phyloP scores from a whole-genome alignment of 2,329 filamentous ascomycete species.

The Fusarium chaquense region DNA sequence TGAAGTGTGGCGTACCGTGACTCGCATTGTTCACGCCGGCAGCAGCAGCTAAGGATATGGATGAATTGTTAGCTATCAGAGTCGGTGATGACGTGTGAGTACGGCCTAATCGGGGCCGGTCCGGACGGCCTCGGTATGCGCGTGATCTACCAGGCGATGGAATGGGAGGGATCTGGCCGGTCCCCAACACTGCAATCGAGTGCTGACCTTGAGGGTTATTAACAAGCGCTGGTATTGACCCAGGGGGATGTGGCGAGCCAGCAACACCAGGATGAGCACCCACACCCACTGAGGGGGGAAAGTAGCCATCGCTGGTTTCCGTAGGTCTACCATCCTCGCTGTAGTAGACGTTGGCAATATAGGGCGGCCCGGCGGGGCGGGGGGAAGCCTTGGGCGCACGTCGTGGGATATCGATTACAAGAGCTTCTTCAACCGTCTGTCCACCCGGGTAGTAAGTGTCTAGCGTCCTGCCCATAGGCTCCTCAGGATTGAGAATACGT shows the following conservation, averaged over 20 bases:
- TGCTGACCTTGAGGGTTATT: slow-evolving; percentile 58
- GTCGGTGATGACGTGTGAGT: slow-evolving; percentile 88
- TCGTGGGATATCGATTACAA: slow-evolving; percentile 88
- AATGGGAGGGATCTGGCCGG: slow-evolving; percentile 82
- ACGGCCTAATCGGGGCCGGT: slow-evolving; percentile 72
- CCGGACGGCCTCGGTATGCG: slow-evolving; percentile 66
- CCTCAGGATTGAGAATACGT: slow-evolving; percentile 84
- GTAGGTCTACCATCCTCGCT: slow-evolving; percentile 73
- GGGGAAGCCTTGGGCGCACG: slow-evolving; percentile 82
- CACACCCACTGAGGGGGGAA: slow-evolving; percentile 76
- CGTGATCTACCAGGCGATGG: slow-evolving; percentile 81
- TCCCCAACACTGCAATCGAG: slow-evolving; percentile 83
- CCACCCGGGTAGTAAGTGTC: slow-evolving; percentile 88
- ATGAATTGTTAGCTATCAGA: slow-evolving; percentile 64
- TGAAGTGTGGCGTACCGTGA: slow-evolving; percentile 52
- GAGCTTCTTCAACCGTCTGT: slow-evolving; percentile 87
- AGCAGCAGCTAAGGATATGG: slow-evolving; percentile 51
- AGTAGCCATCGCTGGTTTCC: slow-evolving; percentile 83
- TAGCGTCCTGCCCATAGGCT: slow-evolving; percentile 80
- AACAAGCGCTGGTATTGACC: slow-evolving; percentile 54
- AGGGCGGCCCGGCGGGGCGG: slow-evolving; percentile 58
- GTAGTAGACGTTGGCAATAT: slow-evolving; percentile 62
- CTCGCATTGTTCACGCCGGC: slow-evolving; percentile 48
- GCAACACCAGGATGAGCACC: slow-evolving; percentile 57
- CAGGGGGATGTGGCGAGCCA: slow-evolving; percentile 56